phyloP scores from a whole-genome alignment of 1,284 basidiomycete genomes.

The Fomitopsis schrenkii region DNA sequence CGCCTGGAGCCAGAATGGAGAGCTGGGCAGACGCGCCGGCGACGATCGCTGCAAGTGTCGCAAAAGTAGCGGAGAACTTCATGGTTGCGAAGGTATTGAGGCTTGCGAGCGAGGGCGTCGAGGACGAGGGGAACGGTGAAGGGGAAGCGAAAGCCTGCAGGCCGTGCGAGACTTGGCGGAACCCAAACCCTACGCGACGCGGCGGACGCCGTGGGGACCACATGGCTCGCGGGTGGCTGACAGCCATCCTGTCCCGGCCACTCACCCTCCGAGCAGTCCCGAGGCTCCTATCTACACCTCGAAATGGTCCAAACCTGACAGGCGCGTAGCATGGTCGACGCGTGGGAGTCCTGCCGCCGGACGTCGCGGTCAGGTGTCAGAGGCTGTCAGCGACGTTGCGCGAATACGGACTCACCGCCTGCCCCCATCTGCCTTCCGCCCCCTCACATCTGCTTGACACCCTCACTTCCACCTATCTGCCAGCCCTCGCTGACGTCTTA shows the following conservation, averaged over 20 bases:
- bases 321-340: too few species aligned
- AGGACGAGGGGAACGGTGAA: constrained; percentile 2
- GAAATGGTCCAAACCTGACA: too few species aligned
- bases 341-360: too few species aligned
- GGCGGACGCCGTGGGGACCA: not conserved
- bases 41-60: constrained; percentile 32
- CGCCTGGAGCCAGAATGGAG: constrained; percentile 34
- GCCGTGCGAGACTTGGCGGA: not conserved
- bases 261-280: not conserved
- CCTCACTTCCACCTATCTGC: too few species aligned
- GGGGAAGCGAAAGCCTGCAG: constrained; percentile 1
- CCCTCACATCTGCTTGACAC: too few species aligned
- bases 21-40: constrained; percentile 34
- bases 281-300: too few species aligned
- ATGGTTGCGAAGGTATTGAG: constrained; percentile 22
- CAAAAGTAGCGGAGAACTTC: constrained; percentile 31
- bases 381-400: too few species aligned
- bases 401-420: too few species aligned
- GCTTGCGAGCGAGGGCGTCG: constrained; percentile 2
- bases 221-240: not conserved
- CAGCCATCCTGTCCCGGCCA: not conserved
- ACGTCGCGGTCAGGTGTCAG: too few species aligned
- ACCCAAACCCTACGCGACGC: not conserved
- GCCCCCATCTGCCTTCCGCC: too few species aligned
- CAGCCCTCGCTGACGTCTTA: too few species aligned